These are phyloP conservation scores for Sarcomyxa edulis DNA, from an alignment of 768 basidiomycete genomes.

Conservation along the genomic window DNA sequence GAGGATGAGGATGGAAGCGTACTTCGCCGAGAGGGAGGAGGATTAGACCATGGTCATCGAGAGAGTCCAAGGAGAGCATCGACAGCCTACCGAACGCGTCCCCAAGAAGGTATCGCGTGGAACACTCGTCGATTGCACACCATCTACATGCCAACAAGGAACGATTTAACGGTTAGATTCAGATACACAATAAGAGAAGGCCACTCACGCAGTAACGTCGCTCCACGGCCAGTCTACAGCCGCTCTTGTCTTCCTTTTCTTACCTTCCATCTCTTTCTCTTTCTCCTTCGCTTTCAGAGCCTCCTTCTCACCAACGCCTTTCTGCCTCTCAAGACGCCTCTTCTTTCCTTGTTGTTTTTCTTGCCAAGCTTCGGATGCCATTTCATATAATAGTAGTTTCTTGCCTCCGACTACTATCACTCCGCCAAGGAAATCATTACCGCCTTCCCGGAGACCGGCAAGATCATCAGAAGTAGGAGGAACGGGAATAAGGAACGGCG, in stretches of 20 bases:
- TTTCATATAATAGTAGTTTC: constrained; percentile 58
- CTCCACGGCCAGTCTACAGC: constrained; percentile 73
- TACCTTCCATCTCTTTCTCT: constrained; percentile 49
- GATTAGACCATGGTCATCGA: constrained; percentile 37
- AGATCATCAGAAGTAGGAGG: constrained; percentile 17
- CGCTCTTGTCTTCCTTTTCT: constrained; percentile 49
- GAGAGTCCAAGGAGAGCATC: constrained; percentile 50
- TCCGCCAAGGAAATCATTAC: constrained; percentile 50
- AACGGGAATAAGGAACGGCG: constrained; percentile 37
- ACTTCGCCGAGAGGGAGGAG: constrained; percentile 74
- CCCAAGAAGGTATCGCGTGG: constrained; percentile 52
- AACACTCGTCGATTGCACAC: constrained; percentile 41
- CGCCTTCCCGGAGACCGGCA: constrained; percentile 27
- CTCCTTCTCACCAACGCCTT: constrained; percentile 36
- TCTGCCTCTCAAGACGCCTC: constrained; percentile 48
- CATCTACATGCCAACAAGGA: constrained; percentile 30
- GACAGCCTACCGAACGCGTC: constrained; percentile 70
- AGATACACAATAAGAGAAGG: not conserved
- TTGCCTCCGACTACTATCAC: constrained; percentile 66
- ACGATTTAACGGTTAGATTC: not conserved
- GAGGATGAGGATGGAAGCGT: constrained; percentile 11
- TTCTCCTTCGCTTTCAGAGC: constrained; percentile 45
- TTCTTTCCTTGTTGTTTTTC: constrained; percentile 52
- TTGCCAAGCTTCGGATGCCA: constrained; percentile 40
- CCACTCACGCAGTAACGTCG: constrained; percentile 60